phyloP scores from a whole-genome alignment of 164 flowering plant genomes.

The Houttuynia cordata region DNA sequence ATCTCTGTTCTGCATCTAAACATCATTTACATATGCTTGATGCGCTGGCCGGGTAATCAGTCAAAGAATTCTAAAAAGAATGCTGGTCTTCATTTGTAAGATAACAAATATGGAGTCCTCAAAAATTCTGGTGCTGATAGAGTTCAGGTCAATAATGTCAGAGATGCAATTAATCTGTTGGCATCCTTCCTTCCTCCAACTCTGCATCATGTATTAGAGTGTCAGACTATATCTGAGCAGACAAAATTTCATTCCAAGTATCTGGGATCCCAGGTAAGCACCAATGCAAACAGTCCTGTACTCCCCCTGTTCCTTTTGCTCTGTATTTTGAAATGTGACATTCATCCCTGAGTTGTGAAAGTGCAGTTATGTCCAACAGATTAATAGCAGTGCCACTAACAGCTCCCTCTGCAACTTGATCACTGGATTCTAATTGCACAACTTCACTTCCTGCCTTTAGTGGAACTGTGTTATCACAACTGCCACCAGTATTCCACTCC shows the following conservation, averaged over 20 bases:
- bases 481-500: constrained; percentile 80
- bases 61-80: too few relatives aligned
- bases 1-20: too few relatives aligned
- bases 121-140: too few relatives aligned
- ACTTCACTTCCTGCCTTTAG: constrained; percentile 45
- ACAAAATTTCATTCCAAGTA: constrained; percentile 71
- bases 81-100: too few relatives aligned
- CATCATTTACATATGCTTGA: too few relatives aligned
- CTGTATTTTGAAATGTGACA: constrained; percentile 54
- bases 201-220: too few relatives aligned
- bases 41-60: too few relatives aligned
- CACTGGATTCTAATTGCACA: constrained; percentile 44
- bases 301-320: constrained; percentile 19
- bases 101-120: too few relatives aligned
- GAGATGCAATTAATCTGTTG: too few relatives aligned
- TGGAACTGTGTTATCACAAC: constrained; percentile 47
- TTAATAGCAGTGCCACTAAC: constrained; percentile 44
- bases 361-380: constrained; percentile 57
- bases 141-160: too few relatives aligned
- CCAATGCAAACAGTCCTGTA: constrained; percentile 81
- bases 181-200: too few relatives aligned
- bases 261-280: constrained; percentile 86
- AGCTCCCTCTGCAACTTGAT: constrained; percentile 37
- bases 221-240: constrained; percentile 33
- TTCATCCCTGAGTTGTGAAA: constrained; percentile 65